Percentiles rank a stretch among this genome's conserved stretches.
Evolutionary conservation across 2,329 filamentous ascomycete species (phyloP).

Genomic region (Alternaria sp.): DNA sequence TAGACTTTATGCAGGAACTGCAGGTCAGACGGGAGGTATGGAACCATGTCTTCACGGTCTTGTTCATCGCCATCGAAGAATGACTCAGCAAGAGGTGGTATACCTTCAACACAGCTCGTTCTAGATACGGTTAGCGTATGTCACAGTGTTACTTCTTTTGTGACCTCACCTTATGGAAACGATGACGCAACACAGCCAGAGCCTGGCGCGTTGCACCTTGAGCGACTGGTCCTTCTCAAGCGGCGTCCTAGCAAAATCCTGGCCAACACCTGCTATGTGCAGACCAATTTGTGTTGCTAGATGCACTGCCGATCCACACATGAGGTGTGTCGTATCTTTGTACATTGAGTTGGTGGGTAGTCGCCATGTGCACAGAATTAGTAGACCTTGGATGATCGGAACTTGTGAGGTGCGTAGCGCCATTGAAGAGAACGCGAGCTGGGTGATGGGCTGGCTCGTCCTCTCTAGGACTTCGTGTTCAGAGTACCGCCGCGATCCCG

Average conservation of each 20-base stretch:
- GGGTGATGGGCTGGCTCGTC: constrained; percentile 43
- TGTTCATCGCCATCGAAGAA: constrained; percentile 43
- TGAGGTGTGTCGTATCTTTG: constrained; percentile 49
- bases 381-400: constrained; percentile 48
- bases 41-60: constrained; percentile 42
- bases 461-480: constrained; percentile 45
- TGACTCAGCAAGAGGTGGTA: constrained; percentile 44
- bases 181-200: constrained; percentile 49
- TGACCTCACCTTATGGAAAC: constrained; percentile 42
- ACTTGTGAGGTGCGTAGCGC: constrained; percentile 45
- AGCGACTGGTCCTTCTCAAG: constrained; percentile 45
- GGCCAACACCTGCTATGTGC: constrained; percentile 47
- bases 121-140: constrained; percentile 23
- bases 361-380: constrained; percentile 51
- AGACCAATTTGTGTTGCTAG: constrained; percentile 51
- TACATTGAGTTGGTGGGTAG: constrained; percentile 51
- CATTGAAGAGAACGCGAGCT: constrained; percentile 47
- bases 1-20: constrained; percentile 44
- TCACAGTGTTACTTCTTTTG: background rate
- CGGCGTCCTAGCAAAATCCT: constrained; percentile 49
- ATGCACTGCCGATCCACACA: constrained; percentile 50
- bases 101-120: constrained; percentile 42
- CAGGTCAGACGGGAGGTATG: constrained; percentile 38
- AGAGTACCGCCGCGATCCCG: constrained; percentile 47
- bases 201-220: constrained; percentile 42